Evolutionary conservation across 768 basidiomycete species (phyloP).

Genomic region (Lentinula edodes): DNA sequence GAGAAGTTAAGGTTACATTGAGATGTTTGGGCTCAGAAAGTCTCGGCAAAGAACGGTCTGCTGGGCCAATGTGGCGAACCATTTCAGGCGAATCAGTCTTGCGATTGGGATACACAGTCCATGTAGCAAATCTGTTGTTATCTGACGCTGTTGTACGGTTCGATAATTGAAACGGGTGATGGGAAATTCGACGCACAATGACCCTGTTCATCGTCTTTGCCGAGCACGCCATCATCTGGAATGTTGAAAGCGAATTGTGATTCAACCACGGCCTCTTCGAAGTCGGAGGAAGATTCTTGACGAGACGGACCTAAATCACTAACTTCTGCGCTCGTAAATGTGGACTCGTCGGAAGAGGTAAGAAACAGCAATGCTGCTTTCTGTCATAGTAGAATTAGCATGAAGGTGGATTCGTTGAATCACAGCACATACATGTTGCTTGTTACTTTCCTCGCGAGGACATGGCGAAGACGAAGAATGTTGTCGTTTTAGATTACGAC

Average conservation of each 20-base stretch:
- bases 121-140: background rate
- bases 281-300: background rate
- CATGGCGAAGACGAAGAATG: constrained; percentile 3
- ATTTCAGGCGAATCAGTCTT: background rate
- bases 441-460: background rate
- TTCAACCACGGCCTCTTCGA: background rate
- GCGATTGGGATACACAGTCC: background rate
- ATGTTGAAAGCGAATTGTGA: background rate
- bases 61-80: background rate
- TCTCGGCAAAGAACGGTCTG: background rate
- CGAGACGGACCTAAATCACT: background rate
- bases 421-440: background rate
- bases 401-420: background rate
- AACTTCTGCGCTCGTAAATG: background rate
- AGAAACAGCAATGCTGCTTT: background rate
- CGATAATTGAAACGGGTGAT: background rate
- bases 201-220: background rate
- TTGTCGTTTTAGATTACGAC: background rate
- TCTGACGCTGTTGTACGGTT: background rate
- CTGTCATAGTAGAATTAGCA: background rate
- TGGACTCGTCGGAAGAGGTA: background rate
- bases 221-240: background rate
- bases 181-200: background rate
- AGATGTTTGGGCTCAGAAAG: background rate
- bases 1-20: background rate